Evolutionary conservation across 371 early-diverging fungal species (phyloP).

Genomic region (Rhizopus delemar): DNA sequence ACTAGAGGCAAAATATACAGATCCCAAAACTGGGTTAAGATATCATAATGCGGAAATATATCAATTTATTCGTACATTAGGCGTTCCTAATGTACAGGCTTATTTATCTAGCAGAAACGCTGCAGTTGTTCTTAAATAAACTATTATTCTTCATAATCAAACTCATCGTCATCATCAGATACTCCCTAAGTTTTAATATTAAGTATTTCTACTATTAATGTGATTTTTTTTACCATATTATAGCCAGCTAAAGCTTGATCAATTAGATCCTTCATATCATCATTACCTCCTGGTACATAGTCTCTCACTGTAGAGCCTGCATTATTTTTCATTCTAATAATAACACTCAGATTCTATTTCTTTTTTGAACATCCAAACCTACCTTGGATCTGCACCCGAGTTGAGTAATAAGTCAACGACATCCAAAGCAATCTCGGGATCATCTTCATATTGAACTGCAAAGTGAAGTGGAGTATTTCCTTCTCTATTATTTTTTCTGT

Average conservation of each 20-base stretch:
- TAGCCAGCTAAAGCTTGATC: slow-evolving; percentile 28
- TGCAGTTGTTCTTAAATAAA: slow-evolving; percentile 68
- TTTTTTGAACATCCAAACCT: not conserved
- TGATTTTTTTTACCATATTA: slow-evolving; percentile 26
- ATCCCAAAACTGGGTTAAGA: slow-evolving; percentile 84
- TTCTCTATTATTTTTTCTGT: slow-evolving; percentile 50
- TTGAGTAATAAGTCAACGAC: slow-evolving; percentile 57
- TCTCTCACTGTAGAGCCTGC: slow-evolving; percentile 21
- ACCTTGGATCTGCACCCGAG: slow-evolving; percentile 60
- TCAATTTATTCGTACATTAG: slow-evolving; percentile 71
- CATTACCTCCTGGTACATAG: slow-evolving; percentile 18
- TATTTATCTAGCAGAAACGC: slow-evolving; percentile 83
- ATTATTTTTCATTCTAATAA: slow-evolving; percentile 30
- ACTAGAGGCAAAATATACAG: slow-evolving; percentile 80
- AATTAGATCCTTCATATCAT: slow-evolving; percentile 38
- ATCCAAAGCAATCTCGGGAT: slow-evolving; percentile 52
- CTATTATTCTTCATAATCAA: slow-evolving; percentile 11
- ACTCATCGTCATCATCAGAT: slow-evolving; percentile 22
- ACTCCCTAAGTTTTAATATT: slow-evolving; percentile 8
- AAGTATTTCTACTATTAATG: not conserved
- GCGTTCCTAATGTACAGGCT: slow-evolving; percentile 78
- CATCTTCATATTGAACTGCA: slow-evolving; percentile 57
- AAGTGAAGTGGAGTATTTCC: slow-evolving; percentile 69
- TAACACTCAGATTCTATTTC: not conserved
- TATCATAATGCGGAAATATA: slow-evolving; percentile 85